These are phyloP conservation scores for Didymella segeticola DNA, from an alignment of 2,329 filamentous ascomycete genomes.

Conservation along the genomic window DNA sequence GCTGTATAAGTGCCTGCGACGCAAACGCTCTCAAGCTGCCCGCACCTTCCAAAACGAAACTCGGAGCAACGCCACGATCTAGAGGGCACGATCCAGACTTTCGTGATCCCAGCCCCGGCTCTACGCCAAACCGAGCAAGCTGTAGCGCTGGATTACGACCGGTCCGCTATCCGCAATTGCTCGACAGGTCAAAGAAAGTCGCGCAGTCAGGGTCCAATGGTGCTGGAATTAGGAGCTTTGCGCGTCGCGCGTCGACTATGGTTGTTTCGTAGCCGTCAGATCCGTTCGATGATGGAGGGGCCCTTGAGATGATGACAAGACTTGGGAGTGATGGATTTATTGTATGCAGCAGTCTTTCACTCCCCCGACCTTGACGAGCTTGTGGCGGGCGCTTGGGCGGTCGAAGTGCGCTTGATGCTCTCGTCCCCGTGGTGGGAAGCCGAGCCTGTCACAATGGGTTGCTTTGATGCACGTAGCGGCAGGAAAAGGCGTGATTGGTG, in stretches of 20 bases:
- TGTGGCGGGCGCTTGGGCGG: neutral
- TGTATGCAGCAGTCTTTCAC: no score
- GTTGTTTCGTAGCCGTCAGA: slow-evolving; percentile 3
- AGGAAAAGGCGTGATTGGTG: slow-evolving; percentile 13
- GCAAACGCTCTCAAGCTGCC: neutral
- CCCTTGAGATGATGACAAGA: neutral
- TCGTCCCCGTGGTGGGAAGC: slow-evolving; percentile 1
- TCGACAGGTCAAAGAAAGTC: slow-evolving; percentile 12
- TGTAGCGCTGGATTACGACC: slow-evolving; percentile 11
- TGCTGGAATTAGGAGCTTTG: neutral
- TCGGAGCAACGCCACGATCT: slow-evolving; percentile 16
- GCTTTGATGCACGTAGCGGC: slow-evolving; percentile 10
- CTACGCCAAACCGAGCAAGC: slow-evolving; percentile 8
- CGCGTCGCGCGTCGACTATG: slow-evolving; percentile 3
- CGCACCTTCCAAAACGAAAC: slow-evolving; percentile 25
- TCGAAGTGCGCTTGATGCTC: neutral
- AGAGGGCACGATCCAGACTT: slow-evolving; percentile 21
- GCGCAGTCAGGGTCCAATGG: slow-evolving; percentile 9
- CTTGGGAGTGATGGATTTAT: neutral
- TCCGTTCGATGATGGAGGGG: neutral
- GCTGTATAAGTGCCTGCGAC: slow-evolving; percentile 12
- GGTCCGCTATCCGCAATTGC: slow-evolving; percentile 7
- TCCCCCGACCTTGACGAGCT: neutral
- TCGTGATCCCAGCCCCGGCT: slow-evolving; percentile 1
- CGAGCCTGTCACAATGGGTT: slow-evolving; percentile 11